Base-by-base conservation (phyloP, 345 rosid genomes). In the Heritiera littoralis region DNA sequence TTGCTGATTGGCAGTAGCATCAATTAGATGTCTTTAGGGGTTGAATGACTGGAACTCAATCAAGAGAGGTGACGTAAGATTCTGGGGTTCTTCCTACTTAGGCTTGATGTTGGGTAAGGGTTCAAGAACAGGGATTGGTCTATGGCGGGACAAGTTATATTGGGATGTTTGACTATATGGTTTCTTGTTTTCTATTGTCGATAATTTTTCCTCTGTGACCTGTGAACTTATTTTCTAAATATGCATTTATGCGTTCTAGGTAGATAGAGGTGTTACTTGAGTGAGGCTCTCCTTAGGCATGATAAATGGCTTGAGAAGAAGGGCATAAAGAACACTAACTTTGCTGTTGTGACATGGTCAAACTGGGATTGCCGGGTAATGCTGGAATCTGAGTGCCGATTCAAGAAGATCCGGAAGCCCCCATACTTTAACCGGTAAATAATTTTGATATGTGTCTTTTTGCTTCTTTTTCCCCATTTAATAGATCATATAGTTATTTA, bases 351-450 rank as follows among this genome's bases (percentile, higher is more conserved):
- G 70, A 89, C 91, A 1, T 87, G 89, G 89, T 87, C 89, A 51
- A 84, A 89, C 78, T 89, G 91, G 91, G 89, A 89, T 78, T 89
- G 89, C 46, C 84, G 87, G 15, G 88, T 85, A 40, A 87, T 89
- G 89, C 81, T 89, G 85, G 91, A 89, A 78, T 89, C 88, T 23
- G 89, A 89, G 84, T 89, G 91, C 79, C 88, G 86, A 5, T 82
- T 85, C 48, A 89, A 89, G 82, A 87, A 81, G 79, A 86, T 88
- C 41, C 73, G 88, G 49, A 88, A 88, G 78, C 91, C 91, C n/a
- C 86, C 86, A 13, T 86, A 88, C 51, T 88, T 88, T 66, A 86
- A 86, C 83, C 83, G 88, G 91, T 86, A 77, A 48, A 13, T 61
- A n/a, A 10, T 45, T 32, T 43, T 6, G 32, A 69, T 41, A 73